Percentiles rank a stretch among this genome's conserved stretches.
Evolutionary conservation across 1,284 basidiomycete genomes (phyloP).

Genomic region (Ustilago hordei): DNA sequence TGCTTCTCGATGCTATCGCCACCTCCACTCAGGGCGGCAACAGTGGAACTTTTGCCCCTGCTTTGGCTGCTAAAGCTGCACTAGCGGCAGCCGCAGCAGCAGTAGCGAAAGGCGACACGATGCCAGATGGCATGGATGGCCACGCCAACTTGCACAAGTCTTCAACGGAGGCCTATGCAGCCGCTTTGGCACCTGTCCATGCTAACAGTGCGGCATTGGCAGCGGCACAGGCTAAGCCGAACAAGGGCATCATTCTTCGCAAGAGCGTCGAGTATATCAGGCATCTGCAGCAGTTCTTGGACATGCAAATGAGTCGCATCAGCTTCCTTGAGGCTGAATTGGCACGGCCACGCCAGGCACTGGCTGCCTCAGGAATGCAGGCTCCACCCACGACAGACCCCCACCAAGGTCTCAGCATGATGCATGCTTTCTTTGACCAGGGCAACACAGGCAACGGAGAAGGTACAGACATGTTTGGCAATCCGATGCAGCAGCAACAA

Average conservation of each 20-base stretch:
- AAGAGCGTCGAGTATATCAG: slow-evolving; percentile 69
- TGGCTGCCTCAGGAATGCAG: slow-evolving; percentile 49
- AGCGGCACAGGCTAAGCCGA: slow-evolving; percentile 66
- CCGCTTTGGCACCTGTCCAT: slow-evolving; percentile 57
- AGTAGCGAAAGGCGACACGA: slow-evolving; percentile 34
- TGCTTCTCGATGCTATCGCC: slow-evolving; percentile 68
- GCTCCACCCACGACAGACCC: slow-evolving; percentile 48
- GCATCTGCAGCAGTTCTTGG: slow-evolving; percentile 65
- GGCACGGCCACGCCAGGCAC: slow-evolving; percentile 40
- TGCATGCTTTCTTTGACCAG: slow-evolving; percentile 47
- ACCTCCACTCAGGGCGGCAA: slow-evolving; percentile 61
- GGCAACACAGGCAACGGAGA: slow-evolving; percentile 10
- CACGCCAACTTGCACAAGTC: slow-evolving; percentile 41
- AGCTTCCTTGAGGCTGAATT: slow-evolving; percentile 60
- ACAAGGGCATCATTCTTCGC: slow-evolving; percentile 68
- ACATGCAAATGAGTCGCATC: slow-evolving; percentile 62
- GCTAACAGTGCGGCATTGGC: slow-evolving; percentile 59
- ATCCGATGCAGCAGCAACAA: slow-evolving; percentile 22
- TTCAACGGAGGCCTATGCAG: slow-evolving; percentile 50
- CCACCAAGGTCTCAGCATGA: slow-evolving; percentile 48
- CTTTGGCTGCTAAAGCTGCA: slow-evolving; percentile 52
- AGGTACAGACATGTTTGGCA: slow-evolving; percentile 18
- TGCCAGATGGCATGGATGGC: slow-evolving; percentile 18
- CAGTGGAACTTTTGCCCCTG: slow-evolving; percentile 52
- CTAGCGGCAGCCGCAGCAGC: slow-evolving; percentile 43